Evolutionary conservation across 2,329 filamentous ascomycete genomes (phyloP), one percentile per base, ranked within the genome.

Genomic region (Colletotrichum salicis): DNA sequence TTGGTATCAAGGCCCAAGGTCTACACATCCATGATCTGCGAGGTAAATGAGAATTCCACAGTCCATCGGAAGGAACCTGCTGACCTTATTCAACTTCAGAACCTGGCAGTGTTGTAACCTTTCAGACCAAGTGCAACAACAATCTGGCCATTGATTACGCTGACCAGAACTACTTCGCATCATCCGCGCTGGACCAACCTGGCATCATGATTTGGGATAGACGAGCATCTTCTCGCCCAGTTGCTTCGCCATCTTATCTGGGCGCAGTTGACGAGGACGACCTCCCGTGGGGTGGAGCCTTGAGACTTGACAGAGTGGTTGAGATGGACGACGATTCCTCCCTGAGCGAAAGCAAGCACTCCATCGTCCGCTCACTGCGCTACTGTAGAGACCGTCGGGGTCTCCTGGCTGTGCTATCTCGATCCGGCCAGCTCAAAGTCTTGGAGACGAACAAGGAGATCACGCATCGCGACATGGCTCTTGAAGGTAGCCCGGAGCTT

Each of bases 161-260:
- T 27, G 93, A 97, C 76, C 90, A 92, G 74, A 95, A 96, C 76
- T 96, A 95, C 80, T 96, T 96, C 82, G 91, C 94, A 1, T 95
- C 94, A 1, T 94, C 93, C 15, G 92, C 92, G 3, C 84, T 94
- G 13, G 93, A 94, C 70, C 91, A 94, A 61, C 92, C 93, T 0
- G 90, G 90, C 8, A 86, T 96, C 63, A 91, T 92, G 79, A 87
- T 96, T 37, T 96, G 93, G 93, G 93, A 96, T 78, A 89, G 92
- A 31, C 90, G 93, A 55, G 88, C 87, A n/a, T 86, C 85, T 13
- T 84, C 84, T 24, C 86, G 88, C 12, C 81, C 85, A 1, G 80
- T 86, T 12, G 86, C 87, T 10, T 90, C 88, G 12, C 81, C 85
- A 13, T 80, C 83, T 15, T 92, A 92, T 74, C 76, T 86, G 15